These are phyloP conservation scores for Bipolaris bicolor DNA, from an alignment of 2,329 filamentous ascomycete species.

Conservation along the genomic window DNA sequence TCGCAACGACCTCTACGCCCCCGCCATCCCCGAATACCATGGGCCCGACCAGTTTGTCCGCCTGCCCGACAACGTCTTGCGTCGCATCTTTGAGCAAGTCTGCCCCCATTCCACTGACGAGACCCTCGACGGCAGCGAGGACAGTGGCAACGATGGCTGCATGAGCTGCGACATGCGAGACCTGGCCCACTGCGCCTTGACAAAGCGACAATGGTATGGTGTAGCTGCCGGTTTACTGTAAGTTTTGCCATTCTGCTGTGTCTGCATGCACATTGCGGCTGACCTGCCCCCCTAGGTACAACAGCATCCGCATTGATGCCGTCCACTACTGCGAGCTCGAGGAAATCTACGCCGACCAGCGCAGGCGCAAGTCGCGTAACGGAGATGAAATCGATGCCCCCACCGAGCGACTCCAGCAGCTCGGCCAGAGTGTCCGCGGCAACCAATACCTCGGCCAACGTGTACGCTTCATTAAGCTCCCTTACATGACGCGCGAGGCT, in stretches of 20 bases:
- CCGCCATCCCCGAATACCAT: constrained; percentile 36
- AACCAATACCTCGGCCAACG: constrained; percentile 71
- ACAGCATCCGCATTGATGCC: constrained; percentile 87
- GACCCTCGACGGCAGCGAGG: constrained; percentile 78
- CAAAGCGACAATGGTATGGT: constrained; percentile 73
- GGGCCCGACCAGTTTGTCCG: constrained; percentile 53
- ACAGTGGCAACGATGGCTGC: constrained; percentile 78
- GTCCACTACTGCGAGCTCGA: constrained; percentile 95
- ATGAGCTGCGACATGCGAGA: constrained; percentile 94
- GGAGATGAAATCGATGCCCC: constrained; percentile 82
- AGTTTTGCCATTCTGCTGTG: constrained; percentile 45
- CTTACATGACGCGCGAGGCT: constrained; percentile 93
- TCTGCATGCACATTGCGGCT: not conserved
- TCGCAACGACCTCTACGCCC: constrained; percentile 40
- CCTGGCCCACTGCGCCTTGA: constrained; percentile 77
- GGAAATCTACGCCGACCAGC: constrained; percentile 76
- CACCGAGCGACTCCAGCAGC: constrained; percentile 73
- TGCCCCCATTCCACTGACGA: constrained; percentile 80
- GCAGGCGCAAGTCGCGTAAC: constrained; percentile 63
- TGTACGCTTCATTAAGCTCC: constrained; percentile 82
- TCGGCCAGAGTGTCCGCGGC: constrained; percentile 82
- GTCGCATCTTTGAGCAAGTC: constrained; percentile 78
- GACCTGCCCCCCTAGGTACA: constrained; percentile 64
- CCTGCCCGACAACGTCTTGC: constrained; percentile 73
- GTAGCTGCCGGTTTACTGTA: constrained; percentile 67